Evolutionary conservation across 352 stramenopile species (phyloP).

Genomic region (Halophytophthora polymorphica): DNA sequence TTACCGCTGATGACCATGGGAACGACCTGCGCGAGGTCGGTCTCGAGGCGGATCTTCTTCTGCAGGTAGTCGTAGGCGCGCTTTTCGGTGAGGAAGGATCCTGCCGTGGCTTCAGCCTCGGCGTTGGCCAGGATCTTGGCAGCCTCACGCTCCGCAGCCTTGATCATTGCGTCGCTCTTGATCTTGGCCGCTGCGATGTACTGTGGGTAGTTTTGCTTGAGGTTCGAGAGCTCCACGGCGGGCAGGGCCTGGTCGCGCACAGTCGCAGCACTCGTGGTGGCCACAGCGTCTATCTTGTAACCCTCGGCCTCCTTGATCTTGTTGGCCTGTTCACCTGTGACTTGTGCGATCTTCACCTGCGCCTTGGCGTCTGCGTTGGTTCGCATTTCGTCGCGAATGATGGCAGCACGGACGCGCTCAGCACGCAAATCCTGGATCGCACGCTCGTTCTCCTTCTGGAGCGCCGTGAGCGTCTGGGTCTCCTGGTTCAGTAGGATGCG

Average conservation of each 20-base stretch:
- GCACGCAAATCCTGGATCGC: constrained; percentile 71
- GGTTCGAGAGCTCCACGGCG: constrained; percentile 49
- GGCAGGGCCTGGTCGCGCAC: constrained; percentile 62
- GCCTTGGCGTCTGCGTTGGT: constrained; percentile 73
- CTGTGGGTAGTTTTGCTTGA: constrained; percentile 65
- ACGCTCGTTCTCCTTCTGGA: constrained; percentile 80
- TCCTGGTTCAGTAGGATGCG: constrained; percentile 82
- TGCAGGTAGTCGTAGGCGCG: constrained; percentile 72
- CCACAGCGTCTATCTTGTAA: constrained; percentile 62
- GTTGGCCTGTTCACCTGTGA: constrained; percentile 51
- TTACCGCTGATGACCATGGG: constrained; percentile 83
- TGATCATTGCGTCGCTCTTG: constrained; percentile 57
- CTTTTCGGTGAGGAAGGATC: constrained; percentile 66
- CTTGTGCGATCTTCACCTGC: constrained; percentile 67
- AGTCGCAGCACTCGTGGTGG: constrained; percentile 45
- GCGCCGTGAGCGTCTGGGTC: constrained; percentile 74
- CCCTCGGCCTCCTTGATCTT: constrained; percentile 70
- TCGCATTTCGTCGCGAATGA: constrained; percentile 76
- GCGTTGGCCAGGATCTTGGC: constrained; percentile 49
- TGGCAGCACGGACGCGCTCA: constrained; percentile 59
- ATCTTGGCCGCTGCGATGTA: constrained; percentile 65
- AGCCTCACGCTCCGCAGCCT: constrained; percentile 60
- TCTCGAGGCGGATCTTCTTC: constrained; percentile 69
- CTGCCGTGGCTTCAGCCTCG: constrained; percentile 59
- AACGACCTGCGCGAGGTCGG: constrained; percentile 46